phyloP scores from a whole-genome alignment of 768 basidiomycete genomes.

The Trametes cingulata region DNA sequence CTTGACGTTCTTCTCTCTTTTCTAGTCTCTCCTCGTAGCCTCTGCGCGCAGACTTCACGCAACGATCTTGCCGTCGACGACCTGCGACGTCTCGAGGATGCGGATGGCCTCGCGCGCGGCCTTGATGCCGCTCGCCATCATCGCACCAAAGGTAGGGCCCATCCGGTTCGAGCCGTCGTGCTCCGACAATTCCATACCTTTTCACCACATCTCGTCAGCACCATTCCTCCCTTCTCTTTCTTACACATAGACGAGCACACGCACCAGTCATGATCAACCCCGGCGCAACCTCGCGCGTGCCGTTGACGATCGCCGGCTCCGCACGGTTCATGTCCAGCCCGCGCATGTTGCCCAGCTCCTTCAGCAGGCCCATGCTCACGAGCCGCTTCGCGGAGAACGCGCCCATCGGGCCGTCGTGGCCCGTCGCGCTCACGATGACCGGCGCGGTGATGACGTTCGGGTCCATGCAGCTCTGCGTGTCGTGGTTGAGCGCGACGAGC shows the following conservation, averaged over 20 bases:
- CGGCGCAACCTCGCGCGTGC: constrained; percentile 73
- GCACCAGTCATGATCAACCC: constrained; percentile 73
- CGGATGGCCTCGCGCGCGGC: constrained; percentile 41
- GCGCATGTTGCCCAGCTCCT: constrained; percentile 77
- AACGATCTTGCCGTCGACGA: constrained; percentile 41
- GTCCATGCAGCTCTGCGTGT: constrained; percentile 69
- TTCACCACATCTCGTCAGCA: constrained; percentile 14
- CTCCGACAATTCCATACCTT: constrained; percentile 82
- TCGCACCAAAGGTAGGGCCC: constrained; percentile 75
- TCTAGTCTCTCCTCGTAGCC: not conserved
- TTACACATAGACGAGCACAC: constrained; percentile 25
- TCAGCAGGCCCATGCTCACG: constrained; percentile 71
- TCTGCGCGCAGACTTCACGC: constrained; percentile 17
- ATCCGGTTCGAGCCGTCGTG: constrained; percentile 75
- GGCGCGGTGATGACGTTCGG: constrained; percentile 84
- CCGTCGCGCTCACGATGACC: constrained; percentile 68
- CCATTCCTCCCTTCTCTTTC: not conserved
- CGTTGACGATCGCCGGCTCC: constrained; percentile 80
- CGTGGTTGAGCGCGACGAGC: constrained; percentile 58
- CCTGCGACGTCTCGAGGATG: constrained; percentile 33
- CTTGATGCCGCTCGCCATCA: constrained; percentile 72
- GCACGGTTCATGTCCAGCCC: constrained; percentile 80
- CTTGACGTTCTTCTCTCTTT: not conserved
- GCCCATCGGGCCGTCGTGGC: constrained; percentile 80
- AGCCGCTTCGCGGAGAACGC: constrained; percentile 81